A percentile compares a stretch with the other conserved stretches of the same genome.
These are phyloP conservation scores for Phytopythium delawarense DNA, from an alignment of 352 stramenopile genomes.

Conservation along the genomic window DNA sequence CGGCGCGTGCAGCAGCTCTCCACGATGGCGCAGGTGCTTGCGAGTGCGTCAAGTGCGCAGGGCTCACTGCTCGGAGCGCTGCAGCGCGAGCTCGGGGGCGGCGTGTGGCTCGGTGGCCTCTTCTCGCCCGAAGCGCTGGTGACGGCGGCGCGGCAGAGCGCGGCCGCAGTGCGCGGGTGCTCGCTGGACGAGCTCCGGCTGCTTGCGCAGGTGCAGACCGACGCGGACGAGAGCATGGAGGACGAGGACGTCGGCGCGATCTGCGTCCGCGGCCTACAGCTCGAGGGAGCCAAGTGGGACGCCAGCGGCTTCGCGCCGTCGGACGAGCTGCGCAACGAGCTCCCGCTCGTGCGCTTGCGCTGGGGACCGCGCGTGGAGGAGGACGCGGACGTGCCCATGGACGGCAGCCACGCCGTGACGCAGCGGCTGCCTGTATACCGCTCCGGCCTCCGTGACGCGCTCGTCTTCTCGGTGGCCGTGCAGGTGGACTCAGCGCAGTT, in stretches of 20 bases:
- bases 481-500: conserved; percentile 44
- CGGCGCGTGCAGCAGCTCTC: conserved; percentile 66
- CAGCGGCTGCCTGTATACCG: conserved; percentile 85
- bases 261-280: conserved; percentile 61
- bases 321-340: conserved; percentile 66
- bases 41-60: conserved; percentile 7
- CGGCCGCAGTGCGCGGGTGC: conserved; percentile 71
- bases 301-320: conserved; percentile 63
- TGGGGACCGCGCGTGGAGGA: conserved; percentile 41
- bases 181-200: conserved; percentile 88
- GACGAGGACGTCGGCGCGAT: conserved; percentile 39
- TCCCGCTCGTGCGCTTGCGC: conserved; percentile 64
- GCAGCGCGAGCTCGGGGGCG: conserved; percentile 21
- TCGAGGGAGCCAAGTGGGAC: conserved; percentile 84
- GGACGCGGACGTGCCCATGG: conserved; percentile 11
- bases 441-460: conserved; percentile 57
- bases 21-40: conserved; percentile 35
- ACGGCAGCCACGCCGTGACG: neutral
- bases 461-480: conserved; percentile 85
- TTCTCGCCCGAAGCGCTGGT: conserved; percentile 93
- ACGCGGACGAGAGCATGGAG: conserved; percentile 16
- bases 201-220: conserved; percentile 51
- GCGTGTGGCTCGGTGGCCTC: conserved; percentile 90
- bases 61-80: conserved; percentile 3
- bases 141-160: conserved; percentile 88